These are phyloP conservation scores for Colletotrichum kahawae DNA, from an alignment of 2,329 filamentous ascomycete genomes.

Conservation along the genomic window DNA sequence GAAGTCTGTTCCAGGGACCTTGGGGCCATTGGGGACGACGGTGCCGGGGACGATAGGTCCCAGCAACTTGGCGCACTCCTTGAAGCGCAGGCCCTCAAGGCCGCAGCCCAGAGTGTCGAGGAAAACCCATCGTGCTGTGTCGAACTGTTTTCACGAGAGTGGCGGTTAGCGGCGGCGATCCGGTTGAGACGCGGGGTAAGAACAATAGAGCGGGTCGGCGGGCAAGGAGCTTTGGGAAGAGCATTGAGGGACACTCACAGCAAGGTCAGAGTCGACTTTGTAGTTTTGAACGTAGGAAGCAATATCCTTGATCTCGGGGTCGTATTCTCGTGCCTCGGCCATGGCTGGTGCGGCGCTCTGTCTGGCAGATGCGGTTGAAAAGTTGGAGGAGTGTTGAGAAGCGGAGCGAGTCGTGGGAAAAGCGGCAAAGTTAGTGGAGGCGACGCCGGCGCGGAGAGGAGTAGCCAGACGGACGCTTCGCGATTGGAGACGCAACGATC, in stretches of 20 bases:
- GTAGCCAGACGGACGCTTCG: constrained; percentile 39
- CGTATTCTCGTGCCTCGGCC: constrained; percentile 69
- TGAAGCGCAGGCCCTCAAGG: constrained; percentile 92
- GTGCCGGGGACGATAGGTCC: constrained; percentile 92
- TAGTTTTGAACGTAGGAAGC: constrained; percentile 94
- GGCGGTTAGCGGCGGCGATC: constrained; percentile 32
- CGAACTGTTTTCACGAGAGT: constrained; percentile 63
- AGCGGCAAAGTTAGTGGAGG: constrained; percentile 36
- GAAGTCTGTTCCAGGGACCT: constrained; percentile 90
- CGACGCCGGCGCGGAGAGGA: constrained; percentile 39
- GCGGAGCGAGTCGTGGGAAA: constrained; percentile 33
- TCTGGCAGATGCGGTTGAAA: constrained; percentile 55
- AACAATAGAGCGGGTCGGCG: background rate
- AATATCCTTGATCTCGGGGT: constrained; percentile 94
- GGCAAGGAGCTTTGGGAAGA: background rate
- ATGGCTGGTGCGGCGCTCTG: constrained; percentile 55
- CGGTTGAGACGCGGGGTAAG: constrained; percentile 23
- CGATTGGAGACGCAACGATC: constrained; percentile 55
- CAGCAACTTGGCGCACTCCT: constrained; percentile 93
- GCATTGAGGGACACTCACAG: constrained; percentile 63
- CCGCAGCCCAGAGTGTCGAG: constrained; percentile 97
- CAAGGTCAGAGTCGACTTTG: constrained; percentile 87
- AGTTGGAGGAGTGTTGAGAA: constrained; percentile 43
- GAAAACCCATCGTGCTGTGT: constrained; percentile 96
- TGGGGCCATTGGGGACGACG: constrained; percentile 87